These are phyloP conservation scores for Phytophthora palmivora DNA, from an alignment of 352 stramenopile genomes.

Conservation along the genomic window DNA sequence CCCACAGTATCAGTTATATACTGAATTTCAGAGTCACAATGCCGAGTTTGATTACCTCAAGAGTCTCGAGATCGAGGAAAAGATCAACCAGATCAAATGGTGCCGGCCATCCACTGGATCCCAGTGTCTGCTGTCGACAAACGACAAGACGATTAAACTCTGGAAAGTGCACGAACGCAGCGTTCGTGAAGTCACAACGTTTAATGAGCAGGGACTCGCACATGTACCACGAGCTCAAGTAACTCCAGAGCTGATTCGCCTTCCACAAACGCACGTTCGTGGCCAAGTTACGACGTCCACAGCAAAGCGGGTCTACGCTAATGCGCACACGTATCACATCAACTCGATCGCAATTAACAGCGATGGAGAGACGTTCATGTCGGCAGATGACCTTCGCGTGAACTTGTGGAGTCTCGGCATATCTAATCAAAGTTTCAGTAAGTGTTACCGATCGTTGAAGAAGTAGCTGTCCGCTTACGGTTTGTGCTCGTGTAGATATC, in stretches of 20 bases:
- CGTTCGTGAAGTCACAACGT: conserved; percentile 79
- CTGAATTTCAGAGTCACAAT: conserved; percentile 96
- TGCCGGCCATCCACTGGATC: conserved; percentile 88
- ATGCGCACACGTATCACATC: conserved; percentile 98
- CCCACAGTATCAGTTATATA: conserved; percentile 80
- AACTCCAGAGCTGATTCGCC: conserved; percentile 50
- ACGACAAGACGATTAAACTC: conserved; percentile 98
- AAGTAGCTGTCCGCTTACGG: neutral
- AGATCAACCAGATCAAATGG: conserved; percentile 98
- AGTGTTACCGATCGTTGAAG: conserved; percentile 19
- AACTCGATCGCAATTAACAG: conserved; percentile 95
- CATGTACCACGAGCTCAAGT: conserved; percentile 33
- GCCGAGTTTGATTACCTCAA: conserved; percentile 99
- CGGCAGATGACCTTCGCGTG: conserved; percentile 95
- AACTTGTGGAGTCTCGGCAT: conserved; percentile 96
- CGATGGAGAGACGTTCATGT: conserved; percentile 96
- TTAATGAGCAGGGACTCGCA: conserved; percentile 55
- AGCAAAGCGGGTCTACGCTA: conserved; percentile 89
- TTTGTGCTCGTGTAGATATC: conserved; percentile 73
- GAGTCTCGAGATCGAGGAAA: conserved; percentile 97
- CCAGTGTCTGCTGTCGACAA: conserved; percentile 95
- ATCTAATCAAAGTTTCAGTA: conserved; percentile 92
- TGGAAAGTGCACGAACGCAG: conserved; percentile 93
- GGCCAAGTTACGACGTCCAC: conserved; percentile 76
- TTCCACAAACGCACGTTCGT: conserved; percentile 62